Percentiles rank a stretch among this genome's conserved stretches.
Conservation (phyloP, 1,139 yeast genomes). For the Taphrina deformans region DNA sequence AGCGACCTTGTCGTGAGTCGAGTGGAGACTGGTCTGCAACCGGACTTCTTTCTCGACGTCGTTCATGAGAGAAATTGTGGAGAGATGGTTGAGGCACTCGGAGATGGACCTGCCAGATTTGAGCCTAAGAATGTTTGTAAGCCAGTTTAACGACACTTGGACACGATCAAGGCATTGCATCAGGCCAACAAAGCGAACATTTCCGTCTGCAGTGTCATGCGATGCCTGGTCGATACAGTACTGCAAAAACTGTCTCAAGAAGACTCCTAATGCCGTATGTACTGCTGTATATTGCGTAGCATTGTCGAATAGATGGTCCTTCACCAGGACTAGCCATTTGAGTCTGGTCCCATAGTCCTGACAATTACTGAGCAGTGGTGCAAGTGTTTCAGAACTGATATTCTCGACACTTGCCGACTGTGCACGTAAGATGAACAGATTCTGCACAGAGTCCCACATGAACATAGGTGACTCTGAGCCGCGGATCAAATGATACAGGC, state of each 20-base stretch:
- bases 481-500: neutral
- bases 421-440: neutral
- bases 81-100: neutral
- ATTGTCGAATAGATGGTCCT: neutral
- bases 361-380: neutral
- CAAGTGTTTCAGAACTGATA: neutral
- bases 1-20: neutral
- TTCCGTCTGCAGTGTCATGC: neutral
- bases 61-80: neutral
- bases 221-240: neutral
- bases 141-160: neutral
- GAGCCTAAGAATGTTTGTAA: neutral
- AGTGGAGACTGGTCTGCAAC: neutral
- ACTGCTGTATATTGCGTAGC: neutral
- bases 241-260: neutral
- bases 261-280: neutral
- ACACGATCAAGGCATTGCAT: neutral
- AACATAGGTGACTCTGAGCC: neutral
- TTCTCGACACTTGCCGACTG: neutral
- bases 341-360: neutral
- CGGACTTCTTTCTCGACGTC: neutral
- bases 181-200: neutral
- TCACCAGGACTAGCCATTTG: neutral
- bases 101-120: neutral
- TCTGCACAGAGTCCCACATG: neutral